Evolutionary conservation across 495 filamentous ascomycete genomes (phyloP).

Genomic region (Niebla homalea): DNA sequence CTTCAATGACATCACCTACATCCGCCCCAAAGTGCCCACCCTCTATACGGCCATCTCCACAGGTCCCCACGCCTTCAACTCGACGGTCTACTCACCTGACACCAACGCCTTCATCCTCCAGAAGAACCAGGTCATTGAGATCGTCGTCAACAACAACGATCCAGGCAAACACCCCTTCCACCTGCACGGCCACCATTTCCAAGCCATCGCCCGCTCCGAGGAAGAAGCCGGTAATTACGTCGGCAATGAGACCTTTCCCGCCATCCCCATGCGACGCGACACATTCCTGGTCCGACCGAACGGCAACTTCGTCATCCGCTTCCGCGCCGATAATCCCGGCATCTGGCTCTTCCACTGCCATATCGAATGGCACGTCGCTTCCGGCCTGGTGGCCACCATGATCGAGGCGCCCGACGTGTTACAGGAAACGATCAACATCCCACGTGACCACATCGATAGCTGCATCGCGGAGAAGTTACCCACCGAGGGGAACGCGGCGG

Average conservation of each 20-base stretch:
- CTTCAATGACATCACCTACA: slow-evolving; percentile 63
- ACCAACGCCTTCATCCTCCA: slow-evolving; percentile 53
- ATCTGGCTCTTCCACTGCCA: slow-evolving; percentile 76
- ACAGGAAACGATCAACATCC: slow-evolving; percentile 48
- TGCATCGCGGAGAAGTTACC: slow-evolving; percentile 40
- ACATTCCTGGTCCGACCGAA: slow-evolving; percentile 42
- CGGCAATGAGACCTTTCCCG: slow-evolving; percentile 26
- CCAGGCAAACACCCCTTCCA: slow-evolving; percentile 66
- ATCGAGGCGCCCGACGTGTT: slow-evolving; percentile 56
- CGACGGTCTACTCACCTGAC: slow-evolving; percentile 52
- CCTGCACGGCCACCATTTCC: slow-evolving; percentile 70
- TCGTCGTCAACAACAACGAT: slow-evolving; percentile 65
- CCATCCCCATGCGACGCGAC: slow-evolving; percentile 43
- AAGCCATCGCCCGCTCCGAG: slow-evolving; percentile 42
- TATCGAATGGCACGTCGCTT: slow-evolving; percentile 67
- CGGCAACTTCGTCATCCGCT: slow-evolving; percentile 49
- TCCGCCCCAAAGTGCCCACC: slow-evolving; percentile 55
- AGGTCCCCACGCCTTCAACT: slow-evolving; percentile 45
- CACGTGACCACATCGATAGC: slow-evolving; percentile 45
- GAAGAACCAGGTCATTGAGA: slow-evolving; percentile 52
- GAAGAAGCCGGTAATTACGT: slow-evolving; percentile 36
- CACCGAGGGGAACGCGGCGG: slow-evolving; percentile 62
- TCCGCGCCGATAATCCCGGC: slow-evolving; percentile 63
- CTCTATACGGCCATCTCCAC: slow-evolving; percentile 57
- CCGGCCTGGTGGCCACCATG: slow-evolving; percentile 56